Conservation (phyloP, 371 early-diverging fungal species). For the Mortierella sp. region DNA sequence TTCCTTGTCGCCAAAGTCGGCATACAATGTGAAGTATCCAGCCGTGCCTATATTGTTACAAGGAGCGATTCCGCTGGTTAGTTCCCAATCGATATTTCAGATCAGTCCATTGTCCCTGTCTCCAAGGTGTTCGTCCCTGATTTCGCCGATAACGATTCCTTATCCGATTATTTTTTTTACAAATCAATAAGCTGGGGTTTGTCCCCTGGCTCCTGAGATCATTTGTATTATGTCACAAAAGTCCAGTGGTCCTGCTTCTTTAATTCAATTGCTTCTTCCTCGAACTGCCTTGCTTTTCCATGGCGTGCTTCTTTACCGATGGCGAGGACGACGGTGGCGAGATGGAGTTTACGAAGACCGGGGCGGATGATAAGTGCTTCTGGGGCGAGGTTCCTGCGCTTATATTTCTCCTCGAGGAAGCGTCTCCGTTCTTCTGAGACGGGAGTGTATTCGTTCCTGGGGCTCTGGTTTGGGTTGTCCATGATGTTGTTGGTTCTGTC, state of each 20-base stretch:
- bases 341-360: slow-evolving; percentile 40
- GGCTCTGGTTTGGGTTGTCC: slow-evolving; percentile 51
- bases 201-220: background rate
- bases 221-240: background rate
- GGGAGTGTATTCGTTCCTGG: slow-evolving; percentile 40
- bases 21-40: slow-evolving; percentile 53
- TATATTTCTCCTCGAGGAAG: slow-evolving; percentile 55
- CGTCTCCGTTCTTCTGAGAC: slow-evolving; percentile 43
- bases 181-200: background rate
- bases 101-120: background rate
- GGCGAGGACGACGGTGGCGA: slow-evolving; percentile 45
- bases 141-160: too few relatives aligned
- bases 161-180: too few relatives aligned
- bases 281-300: background rate
- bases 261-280: background rate
- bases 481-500: slow-evolving; percentile 10
- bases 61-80: background rate
- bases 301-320: slow-evolving; percentile 25
- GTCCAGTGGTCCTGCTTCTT: background rate
- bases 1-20: slow-evolving; percentile 55
- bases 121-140: background rate
- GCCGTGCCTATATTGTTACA: slow-evolving; percentile 25
- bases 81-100: background rate
- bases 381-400: slow-evolving; percentile 56
- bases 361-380: slow-evolving; percentile 47